Conservation (phyloP, 2,329 filamentous ascomycete species). For the Simplicillium aogashimaense region DNA sequence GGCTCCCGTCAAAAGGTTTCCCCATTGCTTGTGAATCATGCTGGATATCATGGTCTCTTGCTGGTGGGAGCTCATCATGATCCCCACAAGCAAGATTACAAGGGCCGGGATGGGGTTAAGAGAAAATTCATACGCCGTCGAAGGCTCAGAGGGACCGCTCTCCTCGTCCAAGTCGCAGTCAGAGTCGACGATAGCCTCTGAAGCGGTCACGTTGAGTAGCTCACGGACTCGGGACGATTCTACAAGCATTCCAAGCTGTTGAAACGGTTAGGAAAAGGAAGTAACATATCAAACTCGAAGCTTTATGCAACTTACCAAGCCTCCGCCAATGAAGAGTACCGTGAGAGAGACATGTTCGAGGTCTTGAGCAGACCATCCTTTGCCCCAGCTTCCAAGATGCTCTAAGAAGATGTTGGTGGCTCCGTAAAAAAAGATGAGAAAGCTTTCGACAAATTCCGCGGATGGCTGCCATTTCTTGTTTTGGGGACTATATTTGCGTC, state of each 20-base stretch:
- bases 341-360: constrained; percentile 90
- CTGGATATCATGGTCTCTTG: constrained; percentile 74
- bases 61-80: constrained; percentile 94
- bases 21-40: constrained; percentile 95
- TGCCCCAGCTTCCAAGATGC: constrained; percentile 66
- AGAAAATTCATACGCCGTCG: constrained; percentile 61
- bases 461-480: constrained; percentile 60
- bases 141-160: constrained; percentile 40
- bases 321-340: constrained; percentile 86
- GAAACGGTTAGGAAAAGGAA: neutral
- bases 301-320: constrained; percentile 52
- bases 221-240: constrained; percentile 63
- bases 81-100: constrained; percentile 75
- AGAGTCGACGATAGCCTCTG: constrained; percentile 20
- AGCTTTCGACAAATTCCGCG: constrained; percentile 83
- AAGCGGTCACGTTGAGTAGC: constrained; percentile 48
- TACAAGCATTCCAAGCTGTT: constrained; percentile 69
- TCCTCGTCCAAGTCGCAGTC: constrained; percentile 29
- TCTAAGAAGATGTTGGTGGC: constrained; percentile 87
- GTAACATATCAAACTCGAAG: too few species aligned
- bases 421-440: constrained; percentile 84
- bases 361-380: constrained; percentile 66
- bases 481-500: constrained; percentile 42
- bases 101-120: constrained; percentile 84
- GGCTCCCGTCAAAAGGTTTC: constrained; percentile 70